phyloP scores from a whole-genome alignment of 306 rosid species.

The Notholithocarpus densiflorus region DNA sequence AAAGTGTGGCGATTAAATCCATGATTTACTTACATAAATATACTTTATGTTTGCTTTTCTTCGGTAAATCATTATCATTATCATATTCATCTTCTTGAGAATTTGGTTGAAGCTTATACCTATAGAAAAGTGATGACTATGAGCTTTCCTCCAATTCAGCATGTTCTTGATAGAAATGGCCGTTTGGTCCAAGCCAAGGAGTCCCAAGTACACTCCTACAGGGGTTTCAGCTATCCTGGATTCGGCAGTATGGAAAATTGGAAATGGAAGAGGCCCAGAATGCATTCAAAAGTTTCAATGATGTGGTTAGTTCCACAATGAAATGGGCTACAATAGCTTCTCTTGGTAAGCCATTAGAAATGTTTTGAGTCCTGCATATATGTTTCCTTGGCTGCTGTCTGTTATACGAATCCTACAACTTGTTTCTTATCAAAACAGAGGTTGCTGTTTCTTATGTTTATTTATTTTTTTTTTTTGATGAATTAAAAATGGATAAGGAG shows the following conservation, averaged over 20 bases:
- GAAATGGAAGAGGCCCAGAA: not conserved
- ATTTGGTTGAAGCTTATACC: not conserved
- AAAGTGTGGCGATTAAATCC: not conserved
- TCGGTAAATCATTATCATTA: not conserved
- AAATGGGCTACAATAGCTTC: slow-evolving; percentile 27
- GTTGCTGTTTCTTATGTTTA: not conserved
- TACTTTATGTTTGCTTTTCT: not conserved
- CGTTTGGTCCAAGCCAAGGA: not conserved
- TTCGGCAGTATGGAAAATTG: not conserved
- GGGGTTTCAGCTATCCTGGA: not conserved
- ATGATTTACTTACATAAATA: too few relatives aligned
- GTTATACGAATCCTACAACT: too few relatives aligned
- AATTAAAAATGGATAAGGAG: not conserved
- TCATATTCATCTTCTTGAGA: not conserved
- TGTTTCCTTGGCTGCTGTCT: not conserved
- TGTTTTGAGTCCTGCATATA: slow-evolving; percentile 8
- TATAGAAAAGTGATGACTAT: not conserved
- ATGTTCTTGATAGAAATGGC: not conserved
- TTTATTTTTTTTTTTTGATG: not conserved
- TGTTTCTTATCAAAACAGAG: not conserved
- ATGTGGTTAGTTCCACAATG: slow-evolving; percentile 15
- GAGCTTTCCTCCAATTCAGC: not conserved
- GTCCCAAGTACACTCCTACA: not conserved
- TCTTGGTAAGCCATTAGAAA: slow-evolving; percentile 11
- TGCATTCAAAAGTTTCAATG: slow-evolving; percentile 10